Evolutionary conservation across 225 moss, liverwort and hornwort species (phyloP), one percentile per base, ranked within the genome.

Genomic region (Pseudoscleropodium purum): DNA sequence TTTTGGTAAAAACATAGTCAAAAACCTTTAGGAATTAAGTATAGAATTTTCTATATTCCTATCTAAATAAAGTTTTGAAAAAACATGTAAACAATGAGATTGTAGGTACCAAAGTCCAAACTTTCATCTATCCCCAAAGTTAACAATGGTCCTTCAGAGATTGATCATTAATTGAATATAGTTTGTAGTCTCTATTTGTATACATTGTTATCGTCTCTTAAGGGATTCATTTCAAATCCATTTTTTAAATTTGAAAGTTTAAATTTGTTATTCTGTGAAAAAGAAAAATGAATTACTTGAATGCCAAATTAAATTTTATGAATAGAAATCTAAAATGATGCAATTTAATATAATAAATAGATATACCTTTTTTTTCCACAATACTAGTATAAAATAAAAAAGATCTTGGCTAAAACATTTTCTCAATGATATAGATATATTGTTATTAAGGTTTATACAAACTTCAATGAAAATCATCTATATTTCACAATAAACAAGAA

Each of bases 111-210:
- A 51, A 29, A 45, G 45, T 29, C 2, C 6, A 29, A 74, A 74
- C 1, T 18, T 74, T 45, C 30, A 10, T 30, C 0, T 74, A 3
- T 18, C 30, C 2, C 2, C 0, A 1, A 45, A 45, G 3, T 45
- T 2, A 10, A 29, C 6, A 17, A 17, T 74, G 10, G 29, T 29
- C 5, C 2, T 43, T 18, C 25, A 25, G 6, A 3, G 1, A 74
- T 74, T 29, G 15, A 10, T 45, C 14, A 9, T 29, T 17, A 45
- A 30, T 6, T 29, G 43, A 43, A 29, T 43, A 16, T 45, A 45
- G 3, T 16, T 73, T 16, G 10, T 43, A 9, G 43, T 45, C 2
- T 30, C 45, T 75, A 18, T 47, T 47, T 75, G 4, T 11, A 6
- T 0, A 30, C 11, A 75, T 75, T 47, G 17, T 2, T 45, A 30